These are phyloP conservation scores for Nicotiana obtusifolia DNA, from an alignment of 257 asterid species.

Conservation along the genomic window DNA sequence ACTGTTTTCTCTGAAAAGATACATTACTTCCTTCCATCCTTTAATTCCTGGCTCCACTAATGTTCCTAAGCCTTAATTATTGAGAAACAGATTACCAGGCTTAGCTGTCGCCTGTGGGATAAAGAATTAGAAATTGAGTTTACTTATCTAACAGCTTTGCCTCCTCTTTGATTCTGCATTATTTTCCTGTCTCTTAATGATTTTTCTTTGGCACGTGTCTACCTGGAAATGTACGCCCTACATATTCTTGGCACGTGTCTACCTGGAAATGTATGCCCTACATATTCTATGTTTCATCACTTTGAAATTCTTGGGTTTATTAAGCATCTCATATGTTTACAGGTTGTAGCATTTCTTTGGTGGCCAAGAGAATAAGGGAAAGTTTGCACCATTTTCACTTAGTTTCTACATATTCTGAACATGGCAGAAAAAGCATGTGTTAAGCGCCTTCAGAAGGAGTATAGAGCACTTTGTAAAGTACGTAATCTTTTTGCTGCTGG, in stretches of 20 bases:
- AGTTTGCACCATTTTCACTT: background rate
- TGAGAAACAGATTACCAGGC: background rate
- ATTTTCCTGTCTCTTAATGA: background rate
- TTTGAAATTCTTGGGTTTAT: background rate
- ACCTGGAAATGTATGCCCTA: background rate
- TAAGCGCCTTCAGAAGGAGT: slow-evolving; percentile 96
- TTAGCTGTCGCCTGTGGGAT: background rate
- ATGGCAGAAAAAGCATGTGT: slow-evolving; percentile 89
- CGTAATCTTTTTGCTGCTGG: slow-evolving; percentile 17
- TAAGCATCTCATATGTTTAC: background rate
- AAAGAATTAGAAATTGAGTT: background rate
- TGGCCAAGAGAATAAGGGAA: background rate
- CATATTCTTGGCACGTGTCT: background rate
- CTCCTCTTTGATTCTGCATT: background rate
- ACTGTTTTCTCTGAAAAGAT: background rate
- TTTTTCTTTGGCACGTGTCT: background rate
- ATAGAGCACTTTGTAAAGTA: slow-evolving; percentile 92
- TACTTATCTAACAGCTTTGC: background rate
- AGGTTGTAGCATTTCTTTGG: slow-evolving; percentile 1
- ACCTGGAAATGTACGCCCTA: background rate
- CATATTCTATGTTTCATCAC: background rate
- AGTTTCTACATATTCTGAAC: slow-evolving; percentile 5
- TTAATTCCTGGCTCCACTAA: background rate
- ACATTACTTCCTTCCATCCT: background rate
- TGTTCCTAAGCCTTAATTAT: background rate